phyloP scores from a whole-genome alignment of 2,329 filamentous ascomycete genomes.

The Elsinoe arachidis region DNA sequence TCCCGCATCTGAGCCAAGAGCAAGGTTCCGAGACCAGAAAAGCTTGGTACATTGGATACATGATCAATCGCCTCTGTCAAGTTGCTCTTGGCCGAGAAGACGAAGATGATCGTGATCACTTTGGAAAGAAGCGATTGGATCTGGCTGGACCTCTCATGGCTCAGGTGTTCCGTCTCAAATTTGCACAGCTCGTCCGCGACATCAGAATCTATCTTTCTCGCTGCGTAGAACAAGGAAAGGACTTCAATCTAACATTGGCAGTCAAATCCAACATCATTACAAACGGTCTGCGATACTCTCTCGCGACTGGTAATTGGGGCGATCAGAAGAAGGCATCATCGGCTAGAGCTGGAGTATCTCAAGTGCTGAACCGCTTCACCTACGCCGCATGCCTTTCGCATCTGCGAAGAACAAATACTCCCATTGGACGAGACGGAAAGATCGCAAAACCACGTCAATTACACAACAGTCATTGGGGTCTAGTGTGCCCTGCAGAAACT shows the following conservation, averaged over 20 bases:
- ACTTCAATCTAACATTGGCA: conserved; percentile 84
- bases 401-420: conserved; percentile 93
- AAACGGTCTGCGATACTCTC: conserved; percentile 89
- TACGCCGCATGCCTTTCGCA: conserved; percentile 95
- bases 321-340: conserved; percentile 97
- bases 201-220: conserved; percentile 84
- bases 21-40: conserved; percentile 94
- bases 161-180: conserved; percentile 89
- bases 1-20: conserved; percentile 91
- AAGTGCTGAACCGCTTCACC: conserved; percentile 95
- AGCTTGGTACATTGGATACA: conserved; percentile 97
- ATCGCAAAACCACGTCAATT: conserved; percentile 95
- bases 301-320: conserved; percentile 98
- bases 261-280: conserved; percentile 87
- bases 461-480: conserved; percentile 97
- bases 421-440: conserved; percentile 94
- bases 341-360: conserved; percentile 92
- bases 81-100: conserved; percentile 88
- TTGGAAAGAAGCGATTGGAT: conserved; percentile 96
- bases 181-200: conserved; percentile 83
- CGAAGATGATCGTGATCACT: conserved; percentile 95
- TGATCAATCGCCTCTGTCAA: conserved; percentile 93
- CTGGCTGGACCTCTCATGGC: conserved; percentile 88
- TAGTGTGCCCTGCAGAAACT: conserved; percentile 94
- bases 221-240: conserved; percentile 78